phyloP scores from a whole-genome alignment of 805 yeast species.

The Suhomyces xylopsoci region DNA sequence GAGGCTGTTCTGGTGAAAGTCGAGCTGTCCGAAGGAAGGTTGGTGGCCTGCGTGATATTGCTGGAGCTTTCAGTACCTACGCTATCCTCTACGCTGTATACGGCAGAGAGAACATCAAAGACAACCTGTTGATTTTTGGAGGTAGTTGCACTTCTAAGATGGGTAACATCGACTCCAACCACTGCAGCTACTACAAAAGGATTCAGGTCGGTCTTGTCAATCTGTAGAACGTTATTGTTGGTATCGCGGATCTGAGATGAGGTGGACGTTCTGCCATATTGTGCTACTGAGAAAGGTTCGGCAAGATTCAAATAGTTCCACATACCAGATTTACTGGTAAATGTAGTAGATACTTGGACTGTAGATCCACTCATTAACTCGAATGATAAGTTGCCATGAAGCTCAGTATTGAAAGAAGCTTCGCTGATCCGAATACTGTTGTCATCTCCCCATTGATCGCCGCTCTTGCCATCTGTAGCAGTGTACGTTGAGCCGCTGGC shows the following conservation, averaged over 20 bases:
- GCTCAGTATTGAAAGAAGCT: slow-evolving; percentile 29
- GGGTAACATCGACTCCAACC: background rate
- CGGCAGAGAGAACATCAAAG: background rate
- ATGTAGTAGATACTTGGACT: slow-evolving; percentile 19
- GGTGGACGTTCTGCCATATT: background rate
- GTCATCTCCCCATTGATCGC: no score
- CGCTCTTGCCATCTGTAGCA: no score
- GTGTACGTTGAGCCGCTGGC: no score
- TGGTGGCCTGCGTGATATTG: background rate
- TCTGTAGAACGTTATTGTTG: background rate
- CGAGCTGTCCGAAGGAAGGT: background rate
- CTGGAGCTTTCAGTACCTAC: background rate
- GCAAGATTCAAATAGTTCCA: no score
- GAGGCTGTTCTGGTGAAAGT: background rate
- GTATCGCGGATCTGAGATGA: background rate
- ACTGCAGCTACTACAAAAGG: background rate
- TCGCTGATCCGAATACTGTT: no score
- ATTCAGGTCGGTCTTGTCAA: background rate
- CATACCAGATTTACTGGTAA: background rate
- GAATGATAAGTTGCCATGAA: slow-evolving; percentile 34
- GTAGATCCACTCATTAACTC: slow-evolving; percentile 37
- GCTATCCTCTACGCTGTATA: background rate
- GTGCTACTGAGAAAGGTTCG: background rate
- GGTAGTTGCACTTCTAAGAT: background rate
- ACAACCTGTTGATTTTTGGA: background rate